A percentile compares a stretch with the other conserved stretches of the same genome.
phyloP scores from a whole-genome alignment of 352 stramenopile species.

The Phytophthora crassamura region DNA sequence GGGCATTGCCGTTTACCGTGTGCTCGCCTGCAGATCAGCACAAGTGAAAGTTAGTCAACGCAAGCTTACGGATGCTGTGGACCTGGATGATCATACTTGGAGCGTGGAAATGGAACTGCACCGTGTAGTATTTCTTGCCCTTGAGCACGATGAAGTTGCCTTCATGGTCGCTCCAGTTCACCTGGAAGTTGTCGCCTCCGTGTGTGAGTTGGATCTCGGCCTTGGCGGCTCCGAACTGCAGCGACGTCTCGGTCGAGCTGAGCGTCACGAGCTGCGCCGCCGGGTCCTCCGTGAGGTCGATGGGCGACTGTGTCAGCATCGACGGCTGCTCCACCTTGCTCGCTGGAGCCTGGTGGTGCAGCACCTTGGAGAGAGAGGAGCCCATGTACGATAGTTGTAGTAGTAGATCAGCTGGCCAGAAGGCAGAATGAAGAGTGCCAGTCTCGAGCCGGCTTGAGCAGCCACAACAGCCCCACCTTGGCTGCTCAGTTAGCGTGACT shows the following conservation, averaged over 20 bases:
- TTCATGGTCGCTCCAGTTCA: constrained; percentile 50
- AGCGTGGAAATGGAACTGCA: constrained; percentile 76
- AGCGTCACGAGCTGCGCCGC: constrained; percentile 26
- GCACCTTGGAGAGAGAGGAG: constrained; percentile 18
- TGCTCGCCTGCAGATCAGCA: constrained; percentile 52
- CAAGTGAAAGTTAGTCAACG: constrained; percentile 11
- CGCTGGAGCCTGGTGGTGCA: constrained; percentile 16
- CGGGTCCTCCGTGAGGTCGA: constrained; percentile 54
- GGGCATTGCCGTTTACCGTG: constrained; percentile 60
- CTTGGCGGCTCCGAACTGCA: constrained; percentile 39
- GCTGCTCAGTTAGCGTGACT: constrained; percentile 4
- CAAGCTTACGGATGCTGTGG: not conserved
- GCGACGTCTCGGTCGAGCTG: constrained; percentile 18
- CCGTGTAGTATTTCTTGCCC: constrained; percentile 59
- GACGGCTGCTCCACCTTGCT: constrained; percentile 6
- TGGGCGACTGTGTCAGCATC: constrained; percentile 54
- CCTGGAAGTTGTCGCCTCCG: constrained; percentile 54
- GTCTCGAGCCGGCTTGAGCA: not conserved
- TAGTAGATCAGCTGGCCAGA: not conserved
- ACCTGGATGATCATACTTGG: constrained; percentile 49
- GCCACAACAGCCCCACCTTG: constrained; percentile 1
- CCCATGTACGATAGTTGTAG: constrained; percentile 13
- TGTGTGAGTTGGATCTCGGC: constrained; percentile 47
- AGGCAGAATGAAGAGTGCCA: constrained; percentile 24
- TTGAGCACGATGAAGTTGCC: constrained; percentile 54